A percentile compares a stretch with the other conserved stretches of the same genome.
Evolutionary conservation across 2,329 filamentous ascomycete genomes (phyloP).

Genomic region (Plectosphaerella cucumerina): DNA sequence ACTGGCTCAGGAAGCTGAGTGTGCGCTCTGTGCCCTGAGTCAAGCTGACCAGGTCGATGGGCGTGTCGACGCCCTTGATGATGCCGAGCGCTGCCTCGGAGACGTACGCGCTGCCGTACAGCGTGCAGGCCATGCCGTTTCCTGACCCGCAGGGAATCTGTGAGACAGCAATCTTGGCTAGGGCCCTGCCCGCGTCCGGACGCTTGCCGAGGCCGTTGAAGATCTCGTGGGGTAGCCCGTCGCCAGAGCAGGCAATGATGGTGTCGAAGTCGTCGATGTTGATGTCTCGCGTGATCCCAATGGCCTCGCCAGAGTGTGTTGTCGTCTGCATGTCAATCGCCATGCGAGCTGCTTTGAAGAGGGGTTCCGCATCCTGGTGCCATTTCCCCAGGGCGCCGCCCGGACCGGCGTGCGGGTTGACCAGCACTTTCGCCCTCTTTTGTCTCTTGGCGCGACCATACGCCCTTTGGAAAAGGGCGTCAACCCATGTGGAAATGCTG

Average conservation of each 20-base stretch:
- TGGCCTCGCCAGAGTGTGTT: constrained; percentile 68
- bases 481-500: constrained; percentile 57
- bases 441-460: constrained; percentile 65
- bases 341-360: constrained; percentile 80
- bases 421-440: constrained; percentile 79
- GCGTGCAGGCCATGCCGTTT: constrained; percentile 88
- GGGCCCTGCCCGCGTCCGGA: constrained; percentile 67
- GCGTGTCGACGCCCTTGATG: constrained; percentile 81
- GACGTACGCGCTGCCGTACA: constrained; percentile 74
- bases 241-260: constrained; percentile 84
- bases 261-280: constrained; percentile 81
- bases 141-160: constrained; percentile 91
- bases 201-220: constrained; percentile 88
- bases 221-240: constrained; percentile 87
- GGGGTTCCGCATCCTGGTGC: constrained; percentile 69
- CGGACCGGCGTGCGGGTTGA: constrained; percentile 89
- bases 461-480: constrained; percentile 61
- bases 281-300: constrained; percentile 69
- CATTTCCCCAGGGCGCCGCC: constrained; percentile 72
- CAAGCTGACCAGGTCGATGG: constrained; percentile 81
- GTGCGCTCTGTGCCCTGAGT: constrained; percentile 73
- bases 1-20: constrained; percentile 87
- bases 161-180: constrained; percentile 74
- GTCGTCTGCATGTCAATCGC: constrained; percentile 70
- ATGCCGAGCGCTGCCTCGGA: constrained; percentile 76